A percentile compares a stretch with the other conserved stretches of the same genome.
phyloP scores from a whole-genome alignment of 148 eudicot genomes.

The Rhododendron henanense region DNA sequence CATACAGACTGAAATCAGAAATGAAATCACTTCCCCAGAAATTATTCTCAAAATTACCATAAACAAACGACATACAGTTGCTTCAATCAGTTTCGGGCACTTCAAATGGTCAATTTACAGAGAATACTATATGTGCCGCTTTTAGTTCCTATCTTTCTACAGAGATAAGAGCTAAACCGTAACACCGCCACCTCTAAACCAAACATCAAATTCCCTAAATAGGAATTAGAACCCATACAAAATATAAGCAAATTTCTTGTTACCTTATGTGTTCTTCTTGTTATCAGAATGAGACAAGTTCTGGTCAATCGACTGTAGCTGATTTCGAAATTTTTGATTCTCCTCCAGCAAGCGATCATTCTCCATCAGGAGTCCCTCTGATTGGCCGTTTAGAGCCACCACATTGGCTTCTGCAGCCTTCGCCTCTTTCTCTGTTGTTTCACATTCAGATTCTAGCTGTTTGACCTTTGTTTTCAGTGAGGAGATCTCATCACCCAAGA shows the following conservation, averaged over 20 bases:
- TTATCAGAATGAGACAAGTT: slow-evolving; percentile 13
- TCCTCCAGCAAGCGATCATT: slow-evolving; percentile 32
- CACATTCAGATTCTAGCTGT: slow-evolving; percentile 29
- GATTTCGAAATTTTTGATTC: slow-evolving; percentile 27
- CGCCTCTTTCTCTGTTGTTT: slow-evolving; percentile 21
- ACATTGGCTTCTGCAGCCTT: slow-evolving; percentile 30
- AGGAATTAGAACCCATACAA: background rate
- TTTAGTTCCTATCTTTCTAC: background rate
- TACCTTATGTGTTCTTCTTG: slow-evolving; percentile 14
- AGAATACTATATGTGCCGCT: background rate
- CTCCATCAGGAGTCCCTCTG: slow-evolving; percentile 24
- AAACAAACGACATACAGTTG: background rate
- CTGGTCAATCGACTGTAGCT: slow-evolving; percentile 23
- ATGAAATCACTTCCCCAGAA: background rate
- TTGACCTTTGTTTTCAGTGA: slow-evolving; percentile 20
- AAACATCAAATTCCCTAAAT: background rate
- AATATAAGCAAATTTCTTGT: background rate
- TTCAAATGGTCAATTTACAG: background rate
- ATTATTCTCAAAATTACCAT: background rate
- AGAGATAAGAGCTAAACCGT: background rate
- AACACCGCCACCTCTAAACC: background rate
- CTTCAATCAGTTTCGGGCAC: background rate
- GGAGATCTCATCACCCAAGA: slow-evolving; percentile 25
- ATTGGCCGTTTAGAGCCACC: slow-evolving; percentile 22
- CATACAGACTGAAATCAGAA: background rate